Evolutionary conservation across 805 yeast species (phyloP).

Genomic region (Vanderwaltozyma verrucispora): DNA sequence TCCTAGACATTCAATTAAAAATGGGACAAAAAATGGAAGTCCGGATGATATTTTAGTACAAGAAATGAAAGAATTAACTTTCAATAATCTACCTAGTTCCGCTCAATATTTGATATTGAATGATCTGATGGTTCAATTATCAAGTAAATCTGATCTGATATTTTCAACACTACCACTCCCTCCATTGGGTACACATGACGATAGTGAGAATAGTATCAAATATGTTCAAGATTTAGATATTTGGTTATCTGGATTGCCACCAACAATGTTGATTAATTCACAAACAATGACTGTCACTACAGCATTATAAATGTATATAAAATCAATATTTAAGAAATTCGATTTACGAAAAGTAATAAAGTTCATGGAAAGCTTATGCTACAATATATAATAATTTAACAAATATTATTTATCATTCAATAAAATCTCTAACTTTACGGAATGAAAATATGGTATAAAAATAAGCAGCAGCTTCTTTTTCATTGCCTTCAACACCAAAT

Average conservation of each 20-base stretch:
- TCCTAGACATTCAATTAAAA: conserved; percentile 10
- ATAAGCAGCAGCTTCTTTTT: conserved; percentile 78
- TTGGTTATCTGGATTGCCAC: conserved; percentile 79
- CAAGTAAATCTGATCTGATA: conserved; percentile 54
- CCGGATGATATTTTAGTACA: conserved; percentile 26
- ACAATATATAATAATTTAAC: no score
- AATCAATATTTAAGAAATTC: no score
- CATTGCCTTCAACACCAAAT: conserved; percentile 81
- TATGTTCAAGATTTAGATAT: conserved; percentile 67
- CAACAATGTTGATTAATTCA: conserved; percentile 72
- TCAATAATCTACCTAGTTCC: conserved; percentile 82
- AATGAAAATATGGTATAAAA: conserved; percentile 80
- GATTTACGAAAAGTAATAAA: no score
- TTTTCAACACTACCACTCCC: conserved; percentile 92
- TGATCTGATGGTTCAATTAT: conserved; percentile 64
- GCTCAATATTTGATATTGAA: conserved; percentile 86
- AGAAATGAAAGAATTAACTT: conserved; percentile 37
- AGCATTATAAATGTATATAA: conserved; percentile 66
- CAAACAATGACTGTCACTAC: conserved; percentile 96
- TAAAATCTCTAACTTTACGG: conserved; percentile 39
- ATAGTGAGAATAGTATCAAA: conserved; percentile 56
- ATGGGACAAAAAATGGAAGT: conserved; percentile 26
- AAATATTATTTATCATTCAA: neutral
- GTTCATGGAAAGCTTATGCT: no score
- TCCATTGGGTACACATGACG: conserved; percentile 65